Conservation (phyloP, 192 early-diverging fungal genomes). For the Backusella sp. region DNA sequence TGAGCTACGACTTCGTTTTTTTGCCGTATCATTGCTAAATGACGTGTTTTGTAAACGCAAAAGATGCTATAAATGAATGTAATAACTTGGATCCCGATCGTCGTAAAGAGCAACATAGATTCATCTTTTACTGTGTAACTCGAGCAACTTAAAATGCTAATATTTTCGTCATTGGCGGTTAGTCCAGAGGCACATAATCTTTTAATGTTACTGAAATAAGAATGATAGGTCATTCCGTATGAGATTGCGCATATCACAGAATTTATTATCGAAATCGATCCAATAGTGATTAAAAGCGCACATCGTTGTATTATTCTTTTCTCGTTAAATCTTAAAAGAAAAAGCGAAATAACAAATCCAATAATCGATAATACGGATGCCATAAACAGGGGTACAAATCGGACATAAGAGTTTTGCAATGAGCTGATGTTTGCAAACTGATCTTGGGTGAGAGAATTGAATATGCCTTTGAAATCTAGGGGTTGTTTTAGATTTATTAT, state of each 20-base stretch:
- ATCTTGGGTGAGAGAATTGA: not conserved
- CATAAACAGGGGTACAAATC: constrained; percentile 4
- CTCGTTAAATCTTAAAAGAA: not conserved
- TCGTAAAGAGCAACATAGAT: not conserved
- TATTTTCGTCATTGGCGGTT: not conserved
- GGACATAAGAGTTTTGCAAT: not conserved
- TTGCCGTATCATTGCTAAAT: not conserved
- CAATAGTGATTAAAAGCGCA: not conserved
- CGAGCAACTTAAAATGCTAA: not conserved
- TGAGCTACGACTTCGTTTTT: not conserved
- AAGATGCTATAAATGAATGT: not conserved
- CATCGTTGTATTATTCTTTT: not conserved
- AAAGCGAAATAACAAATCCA: not conserved
- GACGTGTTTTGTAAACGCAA: not conserved
- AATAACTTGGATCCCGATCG: constrained; percentile 1
- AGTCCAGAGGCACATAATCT: not conserved
- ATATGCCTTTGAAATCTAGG: constrained; percentile 2
- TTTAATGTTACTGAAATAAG: not conserved
- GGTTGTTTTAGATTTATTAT: not conserved
- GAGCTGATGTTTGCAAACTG: not conserved
- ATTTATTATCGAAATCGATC: not conserved
- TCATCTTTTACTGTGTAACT: constrained; percentile 3
- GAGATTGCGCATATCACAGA: not conserved
- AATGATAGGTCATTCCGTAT: constrained; percentile 2
- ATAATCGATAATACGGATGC: not conserved